phyloP scores from a whole-genome alignment of 2,329 filamentous ascomycete genomes.

The Aspergillus sp. region DNA sequence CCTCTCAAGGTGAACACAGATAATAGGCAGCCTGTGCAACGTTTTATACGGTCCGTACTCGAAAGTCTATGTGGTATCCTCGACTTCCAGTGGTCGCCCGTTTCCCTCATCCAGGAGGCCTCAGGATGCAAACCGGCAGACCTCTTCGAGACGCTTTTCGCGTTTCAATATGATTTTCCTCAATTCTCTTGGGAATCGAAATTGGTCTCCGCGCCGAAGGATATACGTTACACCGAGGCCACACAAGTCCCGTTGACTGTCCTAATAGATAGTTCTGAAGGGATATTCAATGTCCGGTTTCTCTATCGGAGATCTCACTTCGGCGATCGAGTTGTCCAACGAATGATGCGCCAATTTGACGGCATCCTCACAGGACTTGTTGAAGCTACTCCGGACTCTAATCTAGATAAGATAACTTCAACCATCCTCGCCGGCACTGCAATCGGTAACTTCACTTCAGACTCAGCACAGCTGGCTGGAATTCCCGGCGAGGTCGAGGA shows the following conservation, averaged over 20 bases:
- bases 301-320: neutral
- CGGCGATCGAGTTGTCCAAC: neutral
- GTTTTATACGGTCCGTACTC: neutral
- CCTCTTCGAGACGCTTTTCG: neutral
- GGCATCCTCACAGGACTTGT: neutral
- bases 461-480: neutral
- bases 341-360: neutral
- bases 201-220: neutral
- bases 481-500: too few relatives aligned
- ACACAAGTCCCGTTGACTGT: neutral
- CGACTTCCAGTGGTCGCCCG: neutral
- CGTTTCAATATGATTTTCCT: neutral
- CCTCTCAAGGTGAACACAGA: slow-evolving; percentile 22
- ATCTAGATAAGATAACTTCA: neutral
- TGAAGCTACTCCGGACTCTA: neutral
- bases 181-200: neutral
- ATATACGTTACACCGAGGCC: neutral
- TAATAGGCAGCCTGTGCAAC: neutral
- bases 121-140: neutral
- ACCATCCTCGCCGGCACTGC: neutral
- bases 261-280: neutral
- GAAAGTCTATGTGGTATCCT: neutral
- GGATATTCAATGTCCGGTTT: neutral
- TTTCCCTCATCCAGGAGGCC: neutral
- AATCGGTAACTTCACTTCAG: neutral